Evolutionary conservation across 257 asterid genomes (phyloP), one percentile per base, ranked within the genome.

Genomic region (Jaltomata sinuosa): DNA sequence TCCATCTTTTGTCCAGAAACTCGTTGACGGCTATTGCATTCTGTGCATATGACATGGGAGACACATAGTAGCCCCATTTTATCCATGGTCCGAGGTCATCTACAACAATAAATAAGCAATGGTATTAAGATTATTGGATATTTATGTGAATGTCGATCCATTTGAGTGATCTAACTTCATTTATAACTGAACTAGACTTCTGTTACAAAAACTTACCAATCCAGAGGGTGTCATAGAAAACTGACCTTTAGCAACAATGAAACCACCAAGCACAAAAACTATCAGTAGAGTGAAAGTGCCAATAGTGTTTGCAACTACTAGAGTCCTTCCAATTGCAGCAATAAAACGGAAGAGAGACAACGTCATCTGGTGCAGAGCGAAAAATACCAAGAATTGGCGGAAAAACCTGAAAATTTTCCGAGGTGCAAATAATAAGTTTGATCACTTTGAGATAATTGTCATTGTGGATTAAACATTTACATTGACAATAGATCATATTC

Each of bases 231-330:
- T 19, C 22, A 36, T 59, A n/a, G 64, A 55, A 29, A 16, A 81
- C 92, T 85, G 72, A 94, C 99, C 97, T 94, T 91, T 94, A 12
- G 98, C 91, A 65, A 96, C 89, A 85, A 96, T 92, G 83, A 93
- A 94, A 84, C 99, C 99, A 87, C 98, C 99, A 81, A 94, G 97
- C 45, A 96, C 97, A 84, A 96, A 96, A 64, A 93, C 95, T 87
- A 96, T n/a, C 36, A 96, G 93, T 89, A 96, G 85, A 64, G 93
- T 69, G 88, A 94, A 96, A 74, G 98, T 92, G 18, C 94, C 97
- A 32, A 93, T 87, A 55, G 98, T 92, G 93, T 32, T 91, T 59
- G 97, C 97, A 81, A 94, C 97, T 71, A 93, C 97, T 89, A 87
- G 93, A 29, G 95, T 90, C 87, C 99, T 89, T 85, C 98, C 99